A percentile compares a stretch with the other conserved stretches of the same genome.
Conservation (phyloP, 768 basidiomycete genomes). For the Rhizopogon rudus region DNA sequence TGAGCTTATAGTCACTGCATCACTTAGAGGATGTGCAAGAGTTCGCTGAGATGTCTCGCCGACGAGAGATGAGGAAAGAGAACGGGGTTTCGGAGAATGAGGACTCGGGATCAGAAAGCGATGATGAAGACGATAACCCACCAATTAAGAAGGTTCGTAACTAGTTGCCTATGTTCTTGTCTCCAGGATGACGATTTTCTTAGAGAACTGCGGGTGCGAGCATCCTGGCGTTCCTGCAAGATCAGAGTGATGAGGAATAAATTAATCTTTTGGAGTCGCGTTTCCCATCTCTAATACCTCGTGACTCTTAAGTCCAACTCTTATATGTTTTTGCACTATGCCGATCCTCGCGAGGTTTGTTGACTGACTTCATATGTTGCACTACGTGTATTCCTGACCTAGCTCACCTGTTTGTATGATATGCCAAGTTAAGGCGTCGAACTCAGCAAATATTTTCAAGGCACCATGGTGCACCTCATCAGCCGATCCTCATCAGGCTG, state of each 20-base stretch:
- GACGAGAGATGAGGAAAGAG: conserved; percentile 17
- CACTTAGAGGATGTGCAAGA: conserved; percentile 66
- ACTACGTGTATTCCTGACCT: too few species aligned
- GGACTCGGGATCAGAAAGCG: conserved; percentile 27
- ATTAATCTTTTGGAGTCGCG: not conserved
- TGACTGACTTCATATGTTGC: too few species aligned
- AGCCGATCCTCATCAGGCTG: too few species aligned
- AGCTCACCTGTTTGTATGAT: too few species aligned
- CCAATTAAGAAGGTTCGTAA: conserved; percentile 39
- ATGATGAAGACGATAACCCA: conserved; percentile 26
- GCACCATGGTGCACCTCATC: too few species aligned
- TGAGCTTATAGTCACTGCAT: not conserved
- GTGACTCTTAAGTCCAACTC: not conserved
- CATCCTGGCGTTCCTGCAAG: conserved; percentile 67
- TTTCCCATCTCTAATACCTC: not conserved
- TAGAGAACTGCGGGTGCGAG: conserved; percentile 48
- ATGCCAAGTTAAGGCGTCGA: too few species aligned
- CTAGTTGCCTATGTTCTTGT: not conserved
- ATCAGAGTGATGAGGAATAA: conserved; percentile 60
- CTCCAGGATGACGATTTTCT: not conserved
- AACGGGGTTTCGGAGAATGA: conserved; percentile 11
- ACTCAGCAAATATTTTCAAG: too few species aligned
- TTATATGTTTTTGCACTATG: not conserved
- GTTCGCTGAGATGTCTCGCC: conserved; percentile 51
- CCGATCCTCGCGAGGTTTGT: not conserved